Percentiles rank a stretch among this genome's conserved stretches.
These are phyloP conservation scores for Penicillium ucsense DNA, from an alignment of 495 filamentous ascomycete species.

Conservation along the genomic window DNA sequence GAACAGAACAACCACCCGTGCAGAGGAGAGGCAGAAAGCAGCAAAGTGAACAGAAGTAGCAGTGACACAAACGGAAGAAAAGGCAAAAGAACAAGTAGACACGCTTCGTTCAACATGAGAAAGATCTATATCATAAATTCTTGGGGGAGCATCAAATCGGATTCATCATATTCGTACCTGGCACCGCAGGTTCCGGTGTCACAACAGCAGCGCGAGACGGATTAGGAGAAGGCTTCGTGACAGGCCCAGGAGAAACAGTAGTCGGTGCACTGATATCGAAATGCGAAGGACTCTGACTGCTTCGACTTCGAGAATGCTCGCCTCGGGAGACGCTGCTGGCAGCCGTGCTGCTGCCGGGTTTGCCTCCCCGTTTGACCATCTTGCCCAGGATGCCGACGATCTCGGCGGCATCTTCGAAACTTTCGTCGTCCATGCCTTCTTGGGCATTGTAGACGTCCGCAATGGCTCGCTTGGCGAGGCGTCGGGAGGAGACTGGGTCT, in stretches of 20 bases:
- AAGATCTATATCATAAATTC: conserved; percentile 5
- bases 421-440: conserved; percentile 87
- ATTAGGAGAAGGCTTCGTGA: conserved; percentile 14
- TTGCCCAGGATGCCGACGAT: conserved; percentile 63
- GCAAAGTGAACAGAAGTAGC: neutral
- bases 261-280: conserved; percentile 17
- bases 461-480: conserved; percentile 72
- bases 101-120: conserved; percentile 1
- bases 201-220: neutral
- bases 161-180: conserved; percentile 32
- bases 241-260: conserved; percentile 15
- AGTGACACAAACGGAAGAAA: neutral
- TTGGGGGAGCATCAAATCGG: conserved; percentile 23
- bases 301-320: conserved; percentile 24
- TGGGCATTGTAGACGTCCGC: conserved; percentile 82
- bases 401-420: conserved; percentile 70
- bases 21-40: neutral
- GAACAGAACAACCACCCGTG: too few species aligned
- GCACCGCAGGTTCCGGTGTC: conserved; percentile 19
- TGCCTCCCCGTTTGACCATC: conserved; percentile 62
- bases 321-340: conserved; percentile 16
- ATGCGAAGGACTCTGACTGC: conserved; percentile 21
- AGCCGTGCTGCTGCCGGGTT: conserved; percentile 24
- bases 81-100: neutral
- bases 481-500: conserved; percentile 62